Evolutionary conservation across 345 rosid genomes (phyloP).

Genomic region (Limnanthes douglasii): DNA sequence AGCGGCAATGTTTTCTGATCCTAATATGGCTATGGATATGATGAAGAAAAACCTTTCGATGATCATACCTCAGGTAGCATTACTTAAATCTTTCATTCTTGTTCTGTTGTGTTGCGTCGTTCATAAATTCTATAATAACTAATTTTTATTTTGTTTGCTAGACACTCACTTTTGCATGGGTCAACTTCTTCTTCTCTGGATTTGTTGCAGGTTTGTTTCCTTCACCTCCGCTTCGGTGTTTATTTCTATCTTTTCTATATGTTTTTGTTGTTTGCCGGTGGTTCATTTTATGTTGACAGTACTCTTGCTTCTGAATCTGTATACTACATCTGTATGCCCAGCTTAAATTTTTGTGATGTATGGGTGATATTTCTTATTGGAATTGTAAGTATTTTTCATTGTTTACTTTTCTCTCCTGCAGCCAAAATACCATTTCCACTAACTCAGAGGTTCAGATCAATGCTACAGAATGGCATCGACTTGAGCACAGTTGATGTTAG

Average conservation of each 20-base stretch:
- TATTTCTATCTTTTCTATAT: background rate
- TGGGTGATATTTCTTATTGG: background rate
- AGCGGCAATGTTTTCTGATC: conserved; percentile 99
- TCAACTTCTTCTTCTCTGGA: conserved; percentile 99
- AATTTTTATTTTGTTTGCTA: conserved; percentile 19
- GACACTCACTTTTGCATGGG: conserved; percentile 99
- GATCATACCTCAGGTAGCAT: conserved; percentile 90
- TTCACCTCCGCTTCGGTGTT: background rate
- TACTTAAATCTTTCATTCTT: background rate
- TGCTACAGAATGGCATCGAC: conserved; percentile 99
- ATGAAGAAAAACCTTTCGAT: conserved; percentile 99
- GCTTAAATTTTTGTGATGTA: too few species aligned
- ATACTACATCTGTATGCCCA: too few species aligned
- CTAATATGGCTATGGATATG: conserved; percentile 99
- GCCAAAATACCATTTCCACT: conserved; percentile 98
- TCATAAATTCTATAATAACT: too few species aligned
- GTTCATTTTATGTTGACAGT: too few species aligned
- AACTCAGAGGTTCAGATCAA: conserved; percentile 94
- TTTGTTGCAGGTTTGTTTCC: conserved; percentile 77
- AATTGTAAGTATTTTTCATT: background rate
- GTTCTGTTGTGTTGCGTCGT: too few species aligned
- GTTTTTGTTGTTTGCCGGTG: too few species aligned
- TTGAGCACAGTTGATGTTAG: conserved; percentile 98
- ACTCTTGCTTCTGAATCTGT: background rate
- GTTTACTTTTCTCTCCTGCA: conserved; percentile 12